These are phyloP conservation scores for Parachaetomium inaequale DNA, from an alignment of 495 filamentous ascomycete genomes.

Conservation along the genomic window DNA sequence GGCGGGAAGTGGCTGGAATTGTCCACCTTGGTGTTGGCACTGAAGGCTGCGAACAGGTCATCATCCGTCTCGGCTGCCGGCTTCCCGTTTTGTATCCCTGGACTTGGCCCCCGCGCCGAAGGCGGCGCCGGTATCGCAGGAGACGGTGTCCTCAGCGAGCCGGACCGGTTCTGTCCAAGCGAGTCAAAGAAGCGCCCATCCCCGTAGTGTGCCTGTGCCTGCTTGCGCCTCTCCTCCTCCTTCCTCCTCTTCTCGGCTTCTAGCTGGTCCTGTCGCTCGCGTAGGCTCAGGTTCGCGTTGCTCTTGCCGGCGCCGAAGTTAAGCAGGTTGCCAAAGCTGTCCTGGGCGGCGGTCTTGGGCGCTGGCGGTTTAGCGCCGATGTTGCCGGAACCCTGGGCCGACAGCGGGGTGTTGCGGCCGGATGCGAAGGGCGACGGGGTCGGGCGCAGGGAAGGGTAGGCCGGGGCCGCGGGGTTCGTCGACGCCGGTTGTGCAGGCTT, in stretches of 20 bases:
- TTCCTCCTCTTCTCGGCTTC: constrained; percentile 73
- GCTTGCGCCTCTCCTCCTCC: constrained; percentile 65
- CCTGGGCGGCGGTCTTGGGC: constrained; percentile 59
- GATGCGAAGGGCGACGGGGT: constrained; percentile 58
- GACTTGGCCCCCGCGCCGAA: constrained; percentile 8
- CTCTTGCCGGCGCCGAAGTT: constrained; percentile 66
- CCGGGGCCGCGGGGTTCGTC: constrained; percentile 45
- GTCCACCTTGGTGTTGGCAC: constrained; percentile 55
- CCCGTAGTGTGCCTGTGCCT: constrained; percentile 71
- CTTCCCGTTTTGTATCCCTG: constrained; percentile 29
- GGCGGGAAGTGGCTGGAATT: constrained; percentile 59
- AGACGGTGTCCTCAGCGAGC: constrained; percentile 35
- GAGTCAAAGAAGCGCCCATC: constrained; percentile 69
- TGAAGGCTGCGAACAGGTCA: constrained; percentile 62
- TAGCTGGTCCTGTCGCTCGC: constrained; percentile 79
- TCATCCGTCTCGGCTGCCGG: constrained; percentile 44
- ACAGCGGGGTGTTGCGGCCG: constrained; percentile 65
- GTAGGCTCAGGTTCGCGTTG: constrained; percentile 68
- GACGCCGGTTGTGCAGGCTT: constrained; percentile 47
- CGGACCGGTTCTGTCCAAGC: constrained; percentile 41
- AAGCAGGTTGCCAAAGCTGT: constrained; percentile 89
- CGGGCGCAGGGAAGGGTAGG: constrained; percentile 60
- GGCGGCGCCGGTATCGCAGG: constrained; percentile 32
- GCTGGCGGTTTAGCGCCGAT: constrained; percentile 51
- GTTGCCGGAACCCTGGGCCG: constrained; percentile 51